Conservation (phyloP, 78 protist species). For the Dictyostelium brefeldianum region DNA sequence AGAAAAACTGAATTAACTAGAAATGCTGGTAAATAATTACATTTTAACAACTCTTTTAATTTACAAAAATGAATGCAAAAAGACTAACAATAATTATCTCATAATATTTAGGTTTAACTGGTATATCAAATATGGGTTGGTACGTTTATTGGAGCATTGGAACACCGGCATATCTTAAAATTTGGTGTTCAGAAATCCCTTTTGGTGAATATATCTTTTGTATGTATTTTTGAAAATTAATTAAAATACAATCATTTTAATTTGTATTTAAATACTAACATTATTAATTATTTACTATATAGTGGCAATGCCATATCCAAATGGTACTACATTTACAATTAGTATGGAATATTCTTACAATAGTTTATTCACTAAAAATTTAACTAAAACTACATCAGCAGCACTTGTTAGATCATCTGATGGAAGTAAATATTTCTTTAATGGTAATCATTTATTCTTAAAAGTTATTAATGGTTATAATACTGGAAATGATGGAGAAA, state of each 20-base stretch:
- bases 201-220: slow-evolving; percentile 21
- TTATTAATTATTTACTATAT: no score
- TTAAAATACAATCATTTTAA: no score
- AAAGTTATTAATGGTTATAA: background rate
- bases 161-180: slow-evolving; percentile 19
- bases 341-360: background rate
- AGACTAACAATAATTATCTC: no score
- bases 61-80: no score
- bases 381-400: slow-evolving; percentile 4
- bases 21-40: no score
- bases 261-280: no score
- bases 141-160: slow-evolving; percentile 15
- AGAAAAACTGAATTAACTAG: slow-evolving; percentile 9
- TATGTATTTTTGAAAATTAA: no score
- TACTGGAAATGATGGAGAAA: background rate
- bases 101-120: slow-evolving; percentile 77
- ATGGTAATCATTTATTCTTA: slow-evolving; percentile 35
- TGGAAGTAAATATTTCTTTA: slow-evolving; percentile 38
- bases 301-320: slow-evolving; percentile 41
- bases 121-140: slow-evolving; percentile 67
- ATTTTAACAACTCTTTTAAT: no score
- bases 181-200: background rate
- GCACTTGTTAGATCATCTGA: slow-evolving; percentile 17
- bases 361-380: background rate
- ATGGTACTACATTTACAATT: background rate